Conservation (phyloP, 768 basidiomycete genomes). For the Mycena indigotica region DNA sequence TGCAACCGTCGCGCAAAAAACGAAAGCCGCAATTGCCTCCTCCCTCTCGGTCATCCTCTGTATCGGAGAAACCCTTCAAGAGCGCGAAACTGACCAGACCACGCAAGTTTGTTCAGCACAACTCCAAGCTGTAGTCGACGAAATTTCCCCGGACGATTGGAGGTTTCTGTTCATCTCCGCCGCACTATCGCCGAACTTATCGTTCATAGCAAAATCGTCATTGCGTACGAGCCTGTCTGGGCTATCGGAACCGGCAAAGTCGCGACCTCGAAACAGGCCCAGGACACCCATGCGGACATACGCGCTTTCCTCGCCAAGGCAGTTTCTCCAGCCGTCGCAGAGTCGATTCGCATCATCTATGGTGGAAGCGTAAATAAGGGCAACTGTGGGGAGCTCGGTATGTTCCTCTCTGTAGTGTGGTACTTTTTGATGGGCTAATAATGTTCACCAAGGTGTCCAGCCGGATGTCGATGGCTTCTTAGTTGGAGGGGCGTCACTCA, state of each 20-base stretch:
- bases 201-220: constrained; percentile 72
- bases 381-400: constrained; percentile 87
- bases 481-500: constrained; percentile 96
- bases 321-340: constrained; percentile 72
- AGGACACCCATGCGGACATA: constrained; percentile 85
- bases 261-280: constrained; percentile 88
- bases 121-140: constrained; percentile 71
- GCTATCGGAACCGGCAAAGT: constrained; percentile 98
- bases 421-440: no score
- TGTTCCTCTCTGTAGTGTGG: constrained; percentile 36
- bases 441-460: constrained; percentile 55
- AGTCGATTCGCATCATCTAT: constrained; percentile 85
- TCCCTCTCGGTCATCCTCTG: constrained; percentile 90
- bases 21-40: constrained; percentile 74
- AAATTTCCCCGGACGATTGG: constrained; percentile 73
- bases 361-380: constrained; percentile 91
- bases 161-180: constrained; percentile 48
- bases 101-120: constrained; percentile 79
- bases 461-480: constrained; percentile 96
- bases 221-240: constrained; percentile 98
- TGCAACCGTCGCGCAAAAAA: constrained; percentile 81
- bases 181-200: not conserved
- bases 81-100: constrained; percentile 83
- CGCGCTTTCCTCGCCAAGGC: constrained; percentile 69
- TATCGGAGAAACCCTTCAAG: constrained; percentile 88